Conservation (phyloP, 108 stramenopile species). For the Nitzschia inconspicua region DNA sequence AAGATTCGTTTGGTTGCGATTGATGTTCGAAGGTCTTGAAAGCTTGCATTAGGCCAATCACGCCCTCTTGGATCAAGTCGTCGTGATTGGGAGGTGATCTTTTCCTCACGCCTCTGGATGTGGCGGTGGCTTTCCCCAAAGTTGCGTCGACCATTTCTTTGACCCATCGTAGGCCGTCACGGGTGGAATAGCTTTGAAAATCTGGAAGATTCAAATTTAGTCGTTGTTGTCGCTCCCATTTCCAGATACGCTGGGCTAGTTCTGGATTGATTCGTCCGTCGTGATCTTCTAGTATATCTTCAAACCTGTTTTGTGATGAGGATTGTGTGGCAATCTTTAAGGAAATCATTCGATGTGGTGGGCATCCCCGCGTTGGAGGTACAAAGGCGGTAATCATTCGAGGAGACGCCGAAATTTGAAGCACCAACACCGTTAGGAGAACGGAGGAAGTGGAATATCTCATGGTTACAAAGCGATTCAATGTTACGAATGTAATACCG, state of each 20-base stretch:
- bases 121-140: slow-evolving; percentile 6
- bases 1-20: slow-evolving; percentile 24
- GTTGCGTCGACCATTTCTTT: slow-evolving; percentile 33
- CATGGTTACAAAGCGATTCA: too few species aligned
- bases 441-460: too few species aligned
- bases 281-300: slow-evolving; percentile 52
- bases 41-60: slow-evolving; percentile 53
- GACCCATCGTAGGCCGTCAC: slow-evolving; percentile 58
- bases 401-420: too few species aligned
- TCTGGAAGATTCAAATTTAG: slow-evolving; percentile 30
- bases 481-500: too few species aligned
- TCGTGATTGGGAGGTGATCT: slow-evolving; percentile 11
- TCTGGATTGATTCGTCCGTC: slow-evolving; percentile 57
- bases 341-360: too few species aligned
- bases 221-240: slow-evolving; percentile 57
- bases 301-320: too few species aligned
- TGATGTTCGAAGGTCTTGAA: slow-evolving; percentile 35
- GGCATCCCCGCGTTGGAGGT: too few species aligned
- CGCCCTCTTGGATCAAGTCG: slow-evolving; percentile 68
- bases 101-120: not conserved
- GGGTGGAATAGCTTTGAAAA: slow-evolving; percentile 40
- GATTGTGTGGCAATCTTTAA: too few species aligned
- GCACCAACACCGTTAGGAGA: too few species aligned
- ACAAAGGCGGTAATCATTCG: too few species aligned
- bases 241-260: slow-evolving; percentile 53